Base-by-base conservation (phyloP, 176 grass and related monocot genomes). In the Aegilops sharonensis region DNA sequence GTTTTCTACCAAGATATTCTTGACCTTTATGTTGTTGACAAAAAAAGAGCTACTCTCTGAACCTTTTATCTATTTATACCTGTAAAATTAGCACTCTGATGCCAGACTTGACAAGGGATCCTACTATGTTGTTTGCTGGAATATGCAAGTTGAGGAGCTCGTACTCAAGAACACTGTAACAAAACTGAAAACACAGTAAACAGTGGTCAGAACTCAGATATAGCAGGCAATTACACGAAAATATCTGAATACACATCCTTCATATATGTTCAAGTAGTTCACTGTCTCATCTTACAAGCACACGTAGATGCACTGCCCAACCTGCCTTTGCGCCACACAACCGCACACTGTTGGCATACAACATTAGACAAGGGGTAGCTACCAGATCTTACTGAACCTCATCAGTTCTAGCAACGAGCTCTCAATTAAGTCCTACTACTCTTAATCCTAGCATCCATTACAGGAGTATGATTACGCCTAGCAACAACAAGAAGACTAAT, bases 261-360 rank as follows among this genome's bases (percentile, higher is more conserved):
- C 70, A 37, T 42, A 42, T 3, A 90, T 81, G 85, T 98, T 98
- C 52, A 98, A 84, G 79, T 98, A 98, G 56, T 92, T 91, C 78
- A 95, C 85, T 8, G 92, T 98, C 90, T 95, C 93, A 24, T 98
- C 96, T 78, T 98, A 92, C 34, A 98, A 92, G 70, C 96, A 98
- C 0, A 98, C 97, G 68, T 98, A 90, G 8, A 95, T 94, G 4
- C 0, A 11, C 76, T 94, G 85, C 18, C 88, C 81, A 15, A 89
- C 85, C 86, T 94, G 91, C 90, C 89, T 78, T 70, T 77, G 57
- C 34, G 48, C 15, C 24, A 17, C 20, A 17, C 20, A 68, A 62
- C 20, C 42, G 4, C 42, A 37, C 31, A 77, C 11, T 34, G 47
- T 21, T 83, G 14, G 0, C 10, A 45, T 45, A 3, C 40, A 42